Evolutionary conservation across 768 basidiomycete genomes (phyloP).

Genomic region (Exidia glandulosa): DNA sequence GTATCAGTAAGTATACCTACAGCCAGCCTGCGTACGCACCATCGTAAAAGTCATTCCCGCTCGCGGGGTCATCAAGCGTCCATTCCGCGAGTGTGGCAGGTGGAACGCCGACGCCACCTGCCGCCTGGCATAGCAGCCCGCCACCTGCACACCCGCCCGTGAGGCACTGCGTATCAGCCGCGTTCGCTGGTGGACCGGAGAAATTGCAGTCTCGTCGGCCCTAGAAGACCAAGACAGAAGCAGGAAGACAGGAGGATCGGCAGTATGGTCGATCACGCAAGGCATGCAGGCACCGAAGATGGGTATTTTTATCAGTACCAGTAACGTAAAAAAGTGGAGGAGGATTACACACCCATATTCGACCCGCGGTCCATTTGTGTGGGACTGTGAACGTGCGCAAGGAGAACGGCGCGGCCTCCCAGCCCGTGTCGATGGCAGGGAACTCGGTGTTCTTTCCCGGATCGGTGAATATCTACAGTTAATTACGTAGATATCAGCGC

Average conservation of each 20-base stretch:
- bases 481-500: background rate
- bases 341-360: conserved; percentile 12
- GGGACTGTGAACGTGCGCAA: conserved; percentile 19
- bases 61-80: conserved; percentile 22
- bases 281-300: too few relatives aligned
- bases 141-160: conserved; percentile 30
- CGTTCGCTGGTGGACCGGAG: conserved; percentile 5
- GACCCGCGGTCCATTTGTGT: conserved; percentile 15
- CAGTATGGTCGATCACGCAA: background rate
- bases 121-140: conserved; percentile 19
- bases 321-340: conserved; percentile 1
- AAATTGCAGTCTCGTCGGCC: conserved; percentile 16
- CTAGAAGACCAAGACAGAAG: background rate
- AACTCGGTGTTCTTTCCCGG: background rate
- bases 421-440: background rate
- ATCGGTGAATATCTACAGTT: background rate
- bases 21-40: conserved; percentile 22
- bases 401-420: background rate
- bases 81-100: conserved; percentile 64
- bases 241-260: background rate
- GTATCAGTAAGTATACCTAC: background rate
- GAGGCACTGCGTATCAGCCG: conserved; percentile 21
- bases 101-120: conserved; percentile 34
- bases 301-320: background rate
- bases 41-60: conserved; percentile 46